These are phyloP conservation scores for Fusarium pseudograminearum DNA, from an alignment of 2,329 filamentous ascomycete species.

Conservation along the genomic window DNA sequence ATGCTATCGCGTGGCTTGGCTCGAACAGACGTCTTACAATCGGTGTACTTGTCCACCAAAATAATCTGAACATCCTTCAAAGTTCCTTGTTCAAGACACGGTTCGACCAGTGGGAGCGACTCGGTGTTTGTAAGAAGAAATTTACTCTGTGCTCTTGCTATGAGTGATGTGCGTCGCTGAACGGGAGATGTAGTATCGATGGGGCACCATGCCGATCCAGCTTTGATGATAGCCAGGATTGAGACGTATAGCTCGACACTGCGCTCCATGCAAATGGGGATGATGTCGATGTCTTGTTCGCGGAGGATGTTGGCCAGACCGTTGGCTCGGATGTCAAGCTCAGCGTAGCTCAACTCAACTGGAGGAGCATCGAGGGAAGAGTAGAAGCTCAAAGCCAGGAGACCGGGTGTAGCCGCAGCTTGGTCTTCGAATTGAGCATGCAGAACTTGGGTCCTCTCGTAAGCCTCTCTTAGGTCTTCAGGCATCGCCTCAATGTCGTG, in stretches of 20 bases:
- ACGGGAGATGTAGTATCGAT: slow-evolving; percentile 26
- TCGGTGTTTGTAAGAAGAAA: slow-evolving; percentile 13
- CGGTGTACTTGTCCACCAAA: slow-evolving; percentile 19
- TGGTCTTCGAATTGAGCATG: slow-evolving; percentile 34
- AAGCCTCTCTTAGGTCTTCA: background rate
- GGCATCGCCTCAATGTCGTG: background rate
- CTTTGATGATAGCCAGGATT: slow-evolving; percentile 26
- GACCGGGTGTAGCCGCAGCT: slow-evolving; percentile 1
- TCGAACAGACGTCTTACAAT: background rate
- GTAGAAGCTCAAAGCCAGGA: slow-evolving; percentile 21
- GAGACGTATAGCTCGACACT: slow-evolving; percentile 27
- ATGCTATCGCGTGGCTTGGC: background rate
- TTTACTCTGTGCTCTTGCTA: slow-evolving; percentile 27
- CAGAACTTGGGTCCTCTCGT: background rate
- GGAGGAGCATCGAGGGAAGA: slow-evolving; percentile 4
- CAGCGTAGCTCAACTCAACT: slow-evolving; percentile 6
- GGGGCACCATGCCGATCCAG: slow-evolving; percentile 30
- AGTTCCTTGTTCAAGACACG: slow-evolving; percentile 9
- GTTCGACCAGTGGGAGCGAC: slow-evolving; percentile 6
- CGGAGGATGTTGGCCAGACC: slow-evolving; percentile 18
- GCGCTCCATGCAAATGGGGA: slow-evolving; percentile 20
- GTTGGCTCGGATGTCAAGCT: slow-evolving; percentile 25
- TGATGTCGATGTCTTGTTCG: slow-evolving; percentile 17
- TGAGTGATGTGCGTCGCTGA: slow-evolving; percentile 26
- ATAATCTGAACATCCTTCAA: slow-evolving; percentile 16